Percentiles rank a stretch among this genome's conserved stretches.
Conservation (phyloP, 1,284 basidiomycete species). For the Fereydounia khargensis region DNA sequence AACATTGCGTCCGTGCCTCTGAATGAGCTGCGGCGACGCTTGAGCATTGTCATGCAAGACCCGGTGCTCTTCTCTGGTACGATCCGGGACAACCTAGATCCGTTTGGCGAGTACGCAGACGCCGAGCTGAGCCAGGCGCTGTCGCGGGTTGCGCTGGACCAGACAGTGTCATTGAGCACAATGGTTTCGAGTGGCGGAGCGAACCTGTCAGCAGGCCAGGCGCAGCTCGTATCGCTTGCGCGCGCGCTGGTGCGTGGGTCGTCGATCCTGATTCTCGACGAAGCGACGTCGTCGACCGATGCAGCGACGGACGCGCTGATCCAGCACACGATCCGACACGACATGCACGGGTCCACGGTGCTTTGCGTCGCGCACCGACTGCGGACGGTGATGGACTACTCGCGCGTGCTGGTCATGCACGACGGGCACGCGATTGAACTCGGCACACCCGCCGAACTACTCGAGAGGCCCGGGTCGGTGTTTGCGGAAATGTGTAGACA, state of each 20-base stretch:
- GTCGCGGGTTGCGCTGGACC: conserved; percentile 64
- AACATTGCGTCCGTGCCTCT: conserved; percentile 33
- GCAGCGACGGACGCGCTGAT: conserved; percentile 26
- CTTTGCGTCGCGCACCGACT: conserved; percentile 41
- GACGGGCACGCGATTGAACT: conserved; percentile 10
- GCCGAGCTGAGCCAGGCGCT: too few relatives aligned
- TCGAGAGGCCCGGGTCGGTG: too few relatives aligned
- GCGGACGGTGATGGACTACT: conserved; percentile 62
- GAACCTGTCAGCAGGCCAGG: conserved; percentile 81
- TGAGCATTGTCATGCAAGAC: conserved; percentile 63
- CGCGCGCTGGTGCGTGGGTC: conserved; percentile 73
- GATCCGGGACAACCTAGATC: conserved; percentile 80
- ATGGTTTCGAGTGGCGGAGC: conserved; percentile 74
- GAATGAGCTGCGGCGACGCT: conserved; percentile 53
- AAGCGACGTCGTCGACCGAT: conserved; percentile 64
- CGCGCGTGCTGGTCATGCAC: conserved; percentile 68
- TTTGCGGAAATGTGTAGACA: conserved; percentile 23
- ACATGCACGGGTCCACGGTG: conserved; percentile 57
- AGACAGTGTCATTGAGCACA: too few relatives aligned
- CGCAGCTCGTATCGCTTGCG: conserved; percentile 77
- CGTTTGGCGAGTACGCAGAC: conserved; percentile 79
- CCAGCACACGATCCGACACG: conserved; percentile 22
- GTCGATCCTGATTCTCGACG: conserved; percentile 77
- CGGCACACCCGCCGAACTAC: background rate
- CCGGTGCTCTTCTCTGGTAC: conserved; percentile 84